These are phyloP conservation scores for Hypoxylon sp. DNA, from an alignment of 2,329 filamentous ascomycete species.

Conservation along the genomic window DNA sequence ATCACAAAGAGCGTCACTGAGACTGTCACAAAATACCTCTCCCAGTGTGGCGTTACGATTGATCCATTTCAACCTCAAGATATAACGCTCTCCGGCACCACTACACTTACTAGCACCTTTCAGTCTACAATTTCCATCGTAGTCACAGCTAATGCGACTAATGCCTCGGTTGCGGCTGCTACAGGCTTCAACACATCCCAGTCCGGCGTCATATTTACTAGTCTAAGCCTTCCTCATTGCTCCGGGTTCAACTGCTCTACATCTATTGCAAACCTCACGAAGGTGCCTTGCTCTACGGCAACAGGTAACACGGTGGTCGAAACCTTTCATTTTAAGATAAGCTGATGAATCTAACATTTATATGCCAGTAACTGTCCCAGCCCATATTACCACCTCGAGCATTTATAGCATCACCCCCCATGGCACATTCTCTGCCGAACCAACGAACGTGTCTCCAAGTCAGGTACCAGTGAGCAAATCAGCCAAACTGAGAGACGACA, in stretches of 20 bases:
- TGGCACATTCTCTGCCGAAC: conserved; percentile 20
- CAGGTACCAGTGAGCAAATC: conserved; percentile 39
- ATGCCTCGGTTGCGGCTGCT: conserved; percentile 10
- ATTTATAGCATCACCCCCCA: conserved; percentile 13
- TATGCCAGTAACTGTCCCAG: conserved; percentile 23
- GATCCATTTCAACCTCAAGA: conserved; percentile 9
- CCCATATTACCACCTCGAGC: conserved; percentile 1
- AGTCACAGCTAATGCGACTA: conserved; percentile 14
- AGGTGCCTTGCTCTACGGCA: conserved; percentile 37
- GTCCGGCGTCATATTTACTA: conserved; percentile 15
- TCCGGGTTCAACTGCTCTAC: conserved; percentile 30
- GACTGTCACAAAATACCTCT: conserved; percentile 41
- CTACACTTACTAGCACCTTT: conserved; percentile 40
- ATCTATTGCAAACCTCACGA: conserved; percentile 29
- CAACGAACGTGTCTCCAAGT: conserved; percentile 27
- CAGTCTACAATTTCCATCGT: conserved; percentile 35
- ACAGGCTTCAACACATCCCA: conserved; percentile 4
- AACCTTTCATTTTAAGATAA: background rate
- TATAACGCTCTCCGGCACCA: conserved; percentile 34
- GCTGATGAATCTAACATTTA: conserved; percentile 20
- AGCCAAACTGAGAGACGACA: background rate
- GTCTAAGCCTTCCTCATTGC: conserved; percentile 11
- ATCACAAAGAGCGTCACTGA: conserved; percentile 40
- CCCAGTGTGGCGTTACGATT: conserved; percentile 28
- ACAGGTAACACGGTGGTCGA: conserved; percentile 30